Percentiles rank a stretch among this genome's conserved stretches.
phyloP scores from a whole-genome alignment of 805 yeast species.

The Spathaspora boniae region DNA sequence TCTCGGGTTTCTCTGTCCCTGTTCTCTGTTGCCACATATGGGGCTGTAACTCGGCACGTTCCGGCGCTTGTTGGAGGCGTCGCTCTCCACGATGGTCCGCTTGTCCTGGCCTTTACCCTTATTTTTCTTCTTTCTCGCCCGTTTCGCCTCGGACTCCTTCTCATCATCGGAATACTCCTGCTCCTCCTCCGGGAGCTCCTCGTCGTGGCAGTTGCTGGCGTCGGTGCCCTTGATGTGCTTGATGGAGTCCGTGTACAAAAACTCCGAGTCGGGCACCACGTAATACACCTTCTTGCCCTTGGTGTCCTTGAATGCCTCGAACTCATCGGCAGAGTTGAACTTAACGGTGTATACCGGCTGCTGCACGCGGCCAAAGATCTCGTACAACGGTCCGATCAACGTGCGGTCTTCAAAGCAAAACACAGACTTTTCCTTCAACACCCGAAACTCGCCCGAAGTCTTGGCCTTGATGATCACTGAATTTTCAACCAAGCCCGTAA shows the following conservation, averaged over 20 bases:
- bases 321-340: conserved; percentile 50
- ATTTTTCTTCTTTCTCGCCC: conserved; percentile 57
- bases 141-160: conserved; percentile 69
- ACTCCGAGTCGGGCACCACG: conserved; percentile 78
- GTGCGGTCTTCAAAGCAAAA: conserved; percentile 72
- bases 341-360: conserved; percentile 78
- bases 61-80: not conserved
- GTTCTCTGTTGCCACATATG: too few species aligned
- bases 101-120: conserved; percentile 33
- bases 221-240: conserved; percentile 80
- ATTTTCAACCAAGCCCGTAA: conserved; percentile 66
- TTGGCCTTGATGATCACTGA: conserved; percentile 70
- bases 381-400: conserved; percentile 74
- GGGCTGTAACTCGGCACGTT: too few species aligned
- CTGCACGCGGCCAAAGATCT: conserved; percentile 85
- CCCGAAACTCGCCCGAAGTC: conserved; percentile 79
- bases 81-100: not conserved
- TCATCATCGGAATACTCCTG: conserved; percentile 97
- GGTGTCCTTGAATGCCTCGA: conserved; percentile 41
- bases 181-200: conserved; percentile 88
- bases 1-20: conserved; percentile 17
- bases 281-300: conserved; percentile 63
- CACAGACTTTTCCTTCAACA: conserved; percentile 75
- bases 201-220: conserved; percentile 93
- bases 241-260: conserved; percentile 70